Base-by-base conservation (phyloP, 352 stramenopile species). In the Pythium folliculosum region DNA sequence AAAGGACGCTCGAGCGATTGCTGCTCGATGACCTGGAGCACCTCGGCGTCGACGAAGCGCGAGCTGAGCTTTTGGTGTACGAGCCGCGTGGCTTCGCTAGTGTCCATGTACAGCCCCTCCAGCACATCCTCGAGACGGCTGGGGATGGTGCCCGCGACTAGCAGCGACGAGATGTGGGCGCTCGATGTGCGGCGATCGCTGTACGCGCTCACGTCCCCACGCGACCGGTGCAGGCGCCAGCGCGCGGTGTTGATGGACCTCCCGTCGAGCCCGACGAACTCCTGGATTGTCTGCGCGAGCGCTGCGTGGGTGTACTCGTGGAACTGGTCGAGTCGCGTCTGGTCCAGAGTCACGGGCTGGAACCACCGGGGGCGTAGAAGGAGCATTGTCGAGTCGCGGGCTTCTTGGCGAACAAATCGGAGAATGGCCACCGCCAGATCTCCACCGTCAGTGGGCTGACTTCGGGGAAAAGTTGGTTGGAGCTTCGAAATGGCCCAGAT, bases 221-320 rank as follows among this genome's bases (percentile, higher is more conserved):
- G 68, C 16, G 72, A 75, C 22, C 69, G 67, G 48, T 85, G 32
- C 44, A 69, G 76, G 21, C 75, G 75, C 80, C 80, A 86, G 27
- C 64, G 64, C 21, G 57, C 49, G 23, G 38, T 13, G 62, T 84
- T 67, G 1, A 82, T 25, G 8, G 51, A 32, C 49, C 73, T 58
- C 16, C 53, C 53, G 17, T 70, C 59, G 10, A 77, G 53, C 10
- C 64, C 35, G 12, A 56, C 37, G 43, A 84, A 86, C 9, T 73
- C 71, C 13, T 54, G 44, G 27, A 88, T 75, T 12, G 80, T 84
- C 37, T 76, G 44, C 1, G 56, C 61, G n/a, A 88, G 66, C 14
- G 58, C 56, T 2, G 65, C 56, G 27, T 82, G 75, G 1, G 73
- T 74, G 16, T 56, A 57, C 4, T 77, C 60, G 45, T 82, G 73